A percentile compares a stretch with the other conserved stretches of the same genome.
phyloP scores from a whole-genome alignment of 2,329 filamentous ascomycete genomes.

The Botrytis hyacinthi region DNA sequence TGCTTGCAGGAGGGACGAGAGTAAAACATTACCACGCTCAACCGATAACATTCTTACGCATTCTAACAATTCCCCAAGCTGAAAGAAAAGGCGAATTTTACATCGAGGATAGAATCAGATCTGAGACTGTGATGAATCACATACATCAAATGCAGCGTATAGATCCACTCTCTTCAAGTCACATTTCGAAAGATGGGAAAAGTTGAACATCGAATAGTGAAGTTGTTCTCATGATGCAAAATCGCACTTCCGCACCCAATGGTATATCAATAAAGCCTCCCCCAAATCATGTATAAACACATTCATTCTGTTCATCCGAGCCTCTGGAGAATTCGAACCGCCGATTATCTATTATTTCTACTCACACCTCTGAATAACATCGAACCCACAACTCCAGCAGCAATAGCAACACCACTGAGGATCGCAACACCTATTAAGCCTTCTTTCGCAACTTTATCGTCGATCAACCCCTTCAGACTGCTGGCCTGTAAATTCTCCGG shows the following conservation, averaged over 20 bases:
- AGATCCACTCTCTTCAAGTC: not conserved
- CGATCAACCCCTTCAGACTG: constrained; percentile 83
- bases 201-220: not conserved
- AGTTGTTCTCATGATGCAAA: not conserved
- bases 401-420: constrained; percentile 86
- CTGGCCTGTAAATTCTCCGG: constrained; percentile 86
- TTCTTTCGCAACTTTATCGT: constrained; percentile 94
- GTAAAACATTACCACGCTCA: not conserved
- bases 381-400: constrained; percentile 88
- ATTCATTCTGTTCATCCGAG: not conserved
- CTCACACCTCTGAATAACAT: constrained; percentile 76
- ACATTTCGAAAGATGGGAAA: not conserved
- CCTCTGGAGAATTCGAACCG: not conserved
- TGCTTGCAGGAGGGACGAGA: not conserved
- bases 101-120: not conserved
- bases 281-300: constrained; percentile 17
- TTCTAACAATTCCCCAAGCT: not conserved
- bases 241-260: constrained; percentile 23
- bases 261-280: constrained; percentile 32
- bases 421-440: constrained; percentile 93
- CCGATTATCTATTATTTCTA: constrained; percentile 45
- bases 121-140: not conserved
- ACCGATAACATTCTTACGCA: not conserved
- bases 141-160: not conserved
- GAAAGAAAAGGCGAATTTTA: no score